A percentile compares a stretch with the other conserved stretches of the same genome.
Evolutionary conservation across 2,329 filamentous ascomycete species (phyloP).

Genomic region (Tolypocladium album): DNA sequence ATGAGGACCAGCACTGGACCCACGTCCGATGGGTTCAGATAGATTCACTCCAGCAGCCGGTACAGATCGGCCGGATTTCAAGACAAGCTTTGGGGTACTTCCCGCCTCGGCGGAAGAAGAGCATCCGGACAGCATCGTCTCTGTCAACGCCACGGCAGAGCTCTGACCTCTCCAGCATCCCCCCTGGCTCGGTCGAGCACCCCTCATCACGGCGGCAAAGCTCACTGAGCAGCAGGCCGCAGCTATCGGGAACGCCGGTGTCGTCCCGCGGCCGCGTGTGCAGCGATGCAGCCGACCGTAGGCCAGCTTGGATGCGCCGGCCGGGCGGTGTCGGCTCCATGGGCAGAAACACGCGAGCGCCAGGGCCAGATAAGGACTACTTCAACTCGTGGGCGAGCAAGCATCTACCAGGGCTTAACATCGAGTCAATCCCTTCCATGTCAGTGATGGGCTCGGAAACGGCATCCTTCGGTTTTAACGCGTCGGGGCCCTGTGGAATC

Average conservation of each 20-base stretch:
- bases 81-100: constrained; percentile 81
- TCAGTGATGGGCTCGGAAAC: constrained; percentile 52
- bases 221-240: constrained; percentile 25
- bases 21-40: constrained; percentile 86
- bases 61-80: constrained; percentile 79
- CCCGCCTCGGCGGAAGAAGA: constrained; percentile 83
- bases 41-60: constrained; percentile 55
- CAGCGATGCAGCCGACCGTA: constrained; percentile 26
- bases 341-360: constrained; percentile 55
- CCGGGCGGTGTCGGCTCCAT: constrained; percentile 86
- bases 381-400: constrained; percentile 77
- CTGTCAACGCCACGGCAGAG: constrained; percentile 58
- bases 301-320: constrained; percentile 59
- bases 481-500: constrained; percentile 27
- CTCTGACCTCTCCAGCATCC: constrained; percentile 42
- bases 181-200: constrained; percentile 23
- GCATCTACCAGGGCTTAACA: constrained; percentile 69
- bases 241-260: constrained; percentile 18
- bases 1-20: constrained; percentile 63
- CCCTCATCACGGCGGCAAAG: constrained; percentile 31
- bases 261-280: constrained; percentile 25
- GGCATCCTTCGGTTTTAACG: constrained; percentile 43
- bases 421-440: constrained; percentile 57
- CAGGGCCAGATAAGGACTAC: constrained; percentile 74
- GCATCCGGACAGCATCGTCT: constrained; percentile 52